These are phyloP conservation scores for Chlamydomonas reinhardtii DNA, from an alignment of 163 green algal genomes.

Conservation along the genomic window DNA sequence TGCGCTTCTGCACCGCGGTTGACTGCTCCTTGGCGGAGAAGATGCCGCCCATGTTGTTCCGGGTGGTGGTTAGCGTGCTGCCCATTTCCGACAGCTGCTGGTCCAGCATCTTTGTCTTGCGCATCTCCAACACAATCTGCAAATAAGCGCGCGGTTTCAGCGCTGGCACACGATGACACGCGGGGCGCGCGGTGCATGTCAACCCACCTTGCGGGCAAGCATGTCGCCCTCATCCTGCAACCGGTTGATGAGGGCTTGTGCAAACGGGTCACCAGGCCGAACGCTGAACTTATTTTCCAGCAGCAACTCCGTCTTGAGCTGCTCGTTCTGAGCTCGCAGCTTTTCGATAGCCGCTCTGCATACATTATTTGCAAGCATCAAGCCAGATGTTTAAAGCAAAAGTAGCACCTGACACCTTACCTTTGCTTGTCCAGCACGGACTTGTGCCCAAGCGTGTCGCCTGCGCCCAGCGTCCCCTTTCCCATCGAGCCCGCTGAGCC, in stretches of 20 bases:
- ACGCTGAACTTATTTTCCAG: constrained; percentile 93
- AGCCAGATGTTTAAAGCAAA: too few relatives aligned
- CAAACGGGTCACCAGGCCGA: constrained; percentile 69
- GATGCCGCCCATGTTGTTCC: constrained; percentile 80
- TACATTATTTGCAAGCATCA: too few relatives aligned
- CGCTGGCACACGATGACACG: background rate
- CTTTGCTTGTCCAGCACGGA: constrained; percentile 72
- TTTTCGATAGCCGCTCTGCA: constrained; percentile 84
- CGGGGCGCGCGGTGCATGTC: too few relatives aligned
- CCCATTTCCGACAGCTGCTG: constrained; percentile 66
- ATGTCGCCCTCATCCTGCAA: constrained; percentile 76
- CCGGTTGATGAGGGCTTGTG: constrained; percentile 68
- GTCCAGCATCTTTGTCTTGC: constrained; percentile 78
- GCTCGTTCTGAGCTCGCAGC: constrained; percentile 84
- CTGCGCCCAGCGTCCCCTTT: constrained; percentile 2
- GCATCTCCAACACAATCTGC: constrained; percentile 86
- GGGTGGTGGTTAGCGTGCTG: constrained; percentile 57
- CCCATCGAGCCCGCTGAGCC: constrained; percentile 52
- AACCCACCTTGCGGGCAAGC: constrained; percentile 72
- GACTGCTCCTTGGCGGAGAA: constrained; percentile 77
- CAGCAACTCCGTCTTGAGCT: constrained; percentile 93
- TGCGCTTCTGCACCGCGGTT: constrained; percentile 75
- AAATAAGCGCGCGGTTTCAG: background rate
- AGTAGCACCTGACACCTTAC: constrained; percentile 31
- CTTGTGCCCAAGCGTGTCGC: constrained; percentile 70